Evolutionary conservation across 306 rosid species (phyloP).

Genomic region (Vigna hirtella): DNA sequence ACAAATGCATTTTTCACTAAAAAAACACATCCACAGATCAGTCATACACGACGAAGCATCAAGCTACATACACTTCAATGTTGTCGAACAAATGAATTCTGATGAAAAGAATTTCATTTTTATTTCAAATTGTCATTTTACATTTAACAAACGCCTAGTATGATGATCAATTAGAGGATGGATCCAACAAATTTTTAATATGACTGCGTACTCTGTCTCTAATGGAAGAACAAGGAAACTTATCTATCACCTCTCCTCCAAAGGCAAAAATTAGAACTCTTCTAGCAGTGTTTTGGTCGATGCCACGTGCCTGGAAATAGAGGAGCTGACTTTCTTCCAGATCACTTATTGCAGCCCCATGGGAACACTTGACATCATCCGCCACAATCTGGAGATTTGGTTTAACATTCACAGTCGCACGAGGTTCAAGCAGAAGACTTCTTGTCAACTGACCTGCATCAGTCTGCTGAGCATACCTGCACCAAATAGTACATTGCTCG

Average conservation of each 20-base stretch:
- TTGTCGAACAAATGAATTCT: conserved; percentile 6
- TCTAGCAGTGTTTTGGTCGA: conserved; percentile 73
- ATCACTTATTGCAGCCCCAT: conserved; percentile 98
- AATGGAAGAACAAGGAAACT: conserved; percentile 66
- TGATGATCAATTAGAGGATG: conserved; percentile 50
- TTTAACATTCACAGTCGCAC: conserved; percentile 86
- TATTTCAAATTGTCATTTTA: conserved; percentile 23
- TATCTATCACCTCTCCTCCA: conserved; percentile 83
- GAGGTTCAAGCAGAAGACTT: conserved; percentile 94
- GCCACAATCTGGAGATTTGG: conserved; percentile 98
- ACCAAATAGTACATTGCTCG: conserved; percentile 18
- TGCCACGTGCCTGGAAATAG: conserved; percentile 90
- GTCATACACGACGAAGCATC: conserved; percentile 20
- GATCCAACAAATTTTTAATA: conserved; percentile 66
- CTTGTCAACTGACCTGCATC: conserved; percentile 96
- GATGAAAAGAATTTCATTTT: conserved; percentile 12
- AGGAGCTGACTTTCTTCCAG: conserved; percentile 85
- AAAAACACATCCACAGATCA: conserved; percentile 14
- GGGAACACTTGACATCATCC: conserved; percentile 92
- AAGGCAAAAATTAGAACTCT: conserved; percentile 81
- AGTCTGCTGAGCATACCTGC: conserved; percentile 92
- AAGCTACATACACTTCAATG: conserved; percentile 32
- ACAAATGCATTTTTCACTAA: conserved; percentile 27
- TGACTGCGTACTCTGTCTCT: conserved; percentile 63
- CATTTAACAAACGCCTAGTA: conserved; percentile 14